Percentiles rank a stretch among this genome's conserved stretches.
phyloP scores from a whole-genome alignment of 805 yeast genomes.

The Sugiyamaella mastotermitis region DNA sequence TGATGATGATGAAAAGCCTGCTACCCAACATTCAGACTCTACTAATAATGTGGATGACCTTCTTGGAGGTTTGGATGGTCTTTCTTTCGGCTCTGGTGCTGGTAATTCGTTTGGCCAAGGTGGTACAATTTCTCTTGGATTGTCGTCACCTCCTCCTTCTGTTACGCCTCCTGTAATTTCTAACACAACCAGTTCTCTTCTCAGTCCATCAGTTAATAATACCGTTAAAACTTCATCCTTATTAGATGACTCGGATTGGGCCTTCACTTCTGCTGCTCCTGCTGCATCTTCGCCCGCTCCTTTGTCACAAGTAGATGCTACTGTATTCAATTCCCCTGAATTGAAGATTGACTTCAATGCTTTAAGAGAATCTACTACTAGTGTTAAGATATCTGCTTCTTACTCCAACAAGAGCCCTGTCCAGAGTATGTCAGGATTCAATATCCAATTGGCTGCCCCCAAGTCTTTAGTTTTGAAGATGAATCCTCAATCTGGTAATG shows the following conservation, averaged over 20 bases:
- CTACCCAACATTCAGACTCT: slow-evolving; percentile 24
- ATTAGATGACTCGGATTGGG: slow-evolving; percentile 7
- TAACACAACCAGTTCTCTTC: background rate
- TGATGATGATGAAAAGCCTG: slow-evolving; percentile 42
- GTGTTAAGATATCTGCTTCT: slow-evolving; percentile 40
- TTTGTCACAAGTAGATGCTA: background rate
- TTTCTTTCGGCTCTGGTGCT: slow-evolving; percentile 43
- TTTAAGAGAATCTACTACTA: slow-evolving; percentile 31
- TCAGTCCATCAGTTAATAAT: background rate
- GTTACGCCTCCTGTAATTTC: slow-evolving; percentile 10
- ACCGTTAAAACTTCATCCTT: slow-evolving; percentile 2
- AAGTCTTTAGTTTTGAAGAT: slow-evolving; percentile 51
- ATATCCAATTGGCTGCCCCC: slow-evolving; percentile 67
- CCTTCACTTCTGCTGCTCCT: slow-evolving; percentile 6
- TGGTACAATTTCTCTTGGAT: slow-evolving; percentile 42
- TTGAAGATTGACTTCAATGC: slow-evolving; percentile 46
- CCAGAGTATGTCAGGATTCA: slow-evolving; percentile 42
- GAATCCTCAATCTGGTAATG: slow-evolving; percentile 55
- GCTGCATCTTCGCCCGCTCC: slow-evolving; percentile 3
- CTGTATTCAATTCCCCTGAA: slow-evolving; percentile 4
- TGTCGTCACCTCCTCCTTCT: slow-evolving; percentile 27
- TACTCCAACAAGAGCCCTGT: slow-evolving; percentile 43
- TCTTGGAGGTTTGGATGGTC: slow-evolving; percentile 65
- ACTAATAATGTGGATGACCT: slow-evolving; percentile 56
- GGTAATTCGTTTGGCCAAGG: slow-evolving; percentile 40